phyloP scores from a whole-genome alignment of 179 eudicot genomes.

The Pouteria campechiana region DNA sequence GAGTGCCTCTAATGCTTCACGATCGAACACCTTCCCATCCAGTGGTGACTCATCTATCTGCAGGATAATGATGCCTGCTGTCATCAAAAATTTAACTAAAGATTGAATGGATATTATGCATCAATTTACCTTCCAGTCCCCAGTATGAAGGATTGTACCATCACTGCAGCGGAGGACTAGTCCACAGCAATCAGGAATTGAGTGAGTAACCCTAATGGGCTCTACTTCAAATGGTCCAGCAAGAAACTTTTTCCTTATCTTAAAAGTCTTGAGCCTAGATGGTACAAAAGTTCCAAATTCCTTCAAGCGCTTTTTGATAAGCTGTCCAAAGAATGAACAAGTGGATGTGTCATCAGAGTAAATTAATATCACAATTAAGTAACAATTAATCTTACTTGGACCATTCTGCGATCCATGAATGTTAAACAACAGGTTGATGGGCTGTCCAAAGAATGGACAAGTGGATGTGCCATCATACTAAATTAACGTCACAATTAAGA shows the following conservation, averaged over 20 bases:
- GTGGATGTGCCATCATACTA: too few relatives aligned
- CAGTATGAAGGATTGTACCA: constrained; percentile 97
- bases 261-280: constrained; percentile 79
- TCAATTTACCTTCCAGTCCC: constrained; percentile 91
- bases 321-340: constrained; percentile 46
- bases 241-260: constrained; percentile 50
- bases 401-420: too few relatives aligned
- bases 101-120: not conserved
- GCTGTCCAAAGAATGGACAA: too few relatives aligned
- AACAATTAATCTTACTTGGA: too few relatives aligned
- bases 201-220: constrained; percentile 93
- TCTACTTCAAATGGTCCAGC: constrained; percentile 99
- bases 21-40: constrained; percentile 87
- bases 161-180: constrained; percentile 94
- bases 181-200: constrained; percentile 98
- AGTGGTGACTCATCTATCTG: constrained; percentile 94
- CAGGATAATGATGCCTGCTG: constrained; percentile 3
- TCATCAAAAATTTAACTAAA: not conserved
- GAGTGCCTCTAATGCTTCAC: constrained; percentile 80
- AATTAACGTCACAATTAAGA: too few relatives aligned
- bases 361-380: too few relatives aligned
- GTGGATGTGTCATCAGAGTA: too few relatives aligned
- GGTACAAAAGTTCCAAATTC: constrained; percentile 91
- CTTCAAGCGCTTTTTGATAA: constrained; percentile 87
- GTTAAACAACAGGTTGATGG: too few relatives aligned